Evolutionary conservation across 176 grass and related monocot genomes (phyloP).

Genomic region (Microstegium vimineum): DNA sequence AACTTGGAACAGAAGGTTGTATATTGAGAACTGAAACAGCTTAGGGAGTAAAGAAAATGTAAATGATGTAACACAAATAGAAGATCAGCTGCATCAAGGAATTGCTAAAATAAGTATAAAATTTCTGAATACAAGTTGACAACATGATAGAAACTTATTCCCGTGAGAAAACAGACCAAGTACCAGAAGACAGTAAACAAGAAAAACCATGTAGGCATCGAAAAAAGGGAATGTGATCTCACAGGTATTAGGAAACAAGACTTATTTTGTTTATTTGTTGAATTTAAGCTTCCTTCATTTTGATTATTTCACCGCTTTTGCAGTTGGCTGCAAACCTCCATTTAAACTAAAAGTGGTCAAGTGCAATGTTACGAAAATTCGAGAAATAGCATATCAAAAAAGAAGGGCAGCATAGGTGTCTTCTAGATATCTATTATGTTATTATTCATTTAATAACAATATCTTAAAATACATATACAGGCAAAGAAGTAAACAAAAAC

Average conservation of each 20-base stretch:
- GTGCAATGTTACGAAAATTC: background rate
- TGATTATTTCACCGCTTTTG: background rate
- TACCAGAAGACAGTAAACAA: background rate
- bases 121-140: background rate
- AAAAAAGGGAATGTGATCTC: background rate
- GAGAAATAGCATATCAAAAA: background rate
- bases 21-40: background rate
- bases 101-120: background rate
- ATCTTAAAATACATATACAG: background rate
- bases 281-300: background rate
- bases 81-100: background rate
- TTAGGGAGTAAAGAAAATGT: background rate
- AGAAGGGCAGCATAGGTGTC: background rate
- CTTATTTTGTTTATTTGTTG: background rate
- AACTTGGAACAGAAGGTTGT: background rate
- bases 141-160: background rate
- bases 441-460: background rate
- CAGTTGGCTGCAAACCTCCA: background rate
- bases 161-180: background rate
- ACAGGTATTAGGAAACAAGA: background rate
- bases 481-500: conserved; percentile 4
- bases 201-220: background rate
- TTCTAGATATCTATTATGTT: background rate
- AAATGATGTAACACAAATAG: background rate
- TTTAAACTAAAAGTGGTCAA: background rate